phyloP scores from a whole-genome alignment of 2,329 filamentous ascomycete genomes.

The Aspergillus niger region DNA sequence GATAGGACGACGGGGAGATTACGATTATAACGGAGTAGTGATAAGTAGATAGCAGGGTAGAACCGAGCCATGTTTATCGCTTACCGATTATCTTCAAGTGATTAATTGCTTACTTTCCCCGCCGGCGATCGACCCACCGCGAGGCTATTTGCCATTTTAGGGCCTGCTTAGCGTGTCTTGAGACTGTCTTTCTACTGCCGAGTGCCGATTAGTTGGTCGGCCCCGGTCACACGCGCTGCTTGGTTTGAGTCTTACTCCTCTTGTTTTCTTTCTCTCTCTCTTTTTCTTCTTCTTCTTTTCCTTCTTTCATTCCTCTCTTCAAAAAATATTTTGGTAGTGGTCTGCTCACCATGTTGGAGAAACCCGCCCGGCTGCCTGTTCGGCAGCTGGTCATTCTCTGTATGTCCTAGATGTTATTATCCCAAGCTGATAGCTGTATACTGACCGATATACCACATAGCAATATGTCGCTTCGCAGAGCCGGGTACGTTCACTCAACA shows the following conservation, averaged over 20 bases:
- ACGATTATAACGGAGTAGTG: neutral
- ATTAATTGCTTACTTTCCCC: neutral
- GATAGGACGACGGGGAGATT: neutral
- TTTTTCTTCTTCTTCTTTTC: conserved; percentile 2
- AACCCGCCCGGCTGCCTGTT: conserved; percentile 65
- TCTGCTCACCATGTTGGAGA: conserved; percentile 2
- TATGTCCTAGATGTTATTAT: conserved; percentile 43
- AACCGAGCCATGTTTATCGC: no score
- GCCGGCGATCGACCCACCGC: neutral
- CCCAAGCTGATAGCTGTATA: conserved; percentile 7
- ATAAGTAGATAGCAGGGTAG: neutral
- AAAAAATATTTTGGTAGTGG: conserved; percentile 2
- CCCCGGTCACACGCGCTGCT: neutral
- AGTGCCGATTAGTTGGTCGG: neutral
- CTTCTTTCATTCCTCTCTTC: conserved; percentile 8
- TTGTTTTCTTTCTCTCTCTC: neutral
- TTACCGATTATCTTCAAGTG: no score
- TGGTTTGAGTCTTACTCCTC: neutral
- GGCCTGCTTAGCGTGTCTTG: neutral
- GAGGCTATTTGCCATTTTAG: neutral
- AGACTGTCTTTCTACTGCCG: neutral
- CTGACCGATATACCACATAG: conserved; percentile 51
- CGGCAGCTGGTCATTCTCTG: conserved; percentile 78
- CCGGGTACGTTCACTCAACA: conserved; percentile 47
- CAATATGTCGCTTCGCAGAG: conserved; percentile 76